phyloP scores from a whole-genome alignment of 2,329 filamentous ascomycete genomes.

The Fusarium udum region DNA sequence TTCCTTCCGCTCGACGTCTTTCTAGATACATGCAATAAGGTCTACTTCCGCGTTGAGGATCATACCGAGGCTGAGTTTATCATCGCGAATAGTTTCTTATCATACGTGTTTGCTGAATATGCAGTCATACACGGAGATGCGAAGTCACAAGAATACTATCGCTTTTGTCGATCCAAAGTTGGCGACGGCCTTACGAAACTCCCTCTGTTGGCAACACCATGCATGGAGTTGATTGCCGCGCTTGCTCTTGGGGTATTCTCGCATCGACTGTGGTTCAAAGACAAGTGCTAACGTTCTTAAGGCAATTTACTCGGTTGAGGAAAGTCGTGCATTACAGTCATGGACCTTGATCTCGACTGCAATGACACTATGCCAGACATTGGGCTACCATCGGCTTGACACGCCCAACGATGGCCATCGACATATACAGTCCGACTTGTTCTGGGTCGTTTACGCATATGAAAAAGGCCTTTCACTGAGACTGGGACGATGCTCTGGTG shows the following conservation, averaged over 20 bases:
- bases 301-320: conserved; percentile 48
- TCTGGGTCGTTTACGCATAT: conserved; percentile 49
- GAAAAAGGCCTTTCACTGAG: conserved; percentile 51
- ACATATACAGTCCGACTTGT: conserved; percentile 28
- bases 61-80: conserved; percentile 47
- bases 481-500: conserved; percentile 46
- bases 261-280: accelerated
- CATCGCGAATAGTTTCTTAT: conserved; percentile 49
- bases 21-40: conserved; percentile 45
- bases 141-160: conserved; percentile 38
- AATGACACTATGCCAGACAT: conserved; percentile 45
- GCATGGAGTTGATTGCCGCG: conserved; percentile 47
- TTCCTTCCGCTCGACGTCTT: conserved; percentile 48
- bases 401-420: not conserved
- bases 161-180: conserved; percentile 44
- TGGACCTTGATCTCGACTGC: conserved; percentile 52
- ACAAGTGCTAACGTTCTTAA: not conserved
- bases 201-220: conserved; percentile 46
- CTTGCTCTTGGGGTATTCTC: conserved; percentile 47
- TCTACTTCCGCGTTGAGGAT: conserved; percentile 50
- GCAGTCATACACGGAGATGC: conserved; percentile 35
- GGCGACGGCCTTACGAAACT: conserved; percentile 39
- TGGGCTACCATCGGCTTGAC: conserved; percentile 45
- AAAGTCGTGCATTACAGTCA: conserved; percentile 44
- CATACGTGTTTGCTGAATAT: conserved; percentile 49